A percentile compares a stretch with the other conserved stretches of the same genome.
These are phyloP conservation scores for Russula sp. DNA, from an alignment of 768 basidiomycete species.

Conservation along the genomic window DNA sequence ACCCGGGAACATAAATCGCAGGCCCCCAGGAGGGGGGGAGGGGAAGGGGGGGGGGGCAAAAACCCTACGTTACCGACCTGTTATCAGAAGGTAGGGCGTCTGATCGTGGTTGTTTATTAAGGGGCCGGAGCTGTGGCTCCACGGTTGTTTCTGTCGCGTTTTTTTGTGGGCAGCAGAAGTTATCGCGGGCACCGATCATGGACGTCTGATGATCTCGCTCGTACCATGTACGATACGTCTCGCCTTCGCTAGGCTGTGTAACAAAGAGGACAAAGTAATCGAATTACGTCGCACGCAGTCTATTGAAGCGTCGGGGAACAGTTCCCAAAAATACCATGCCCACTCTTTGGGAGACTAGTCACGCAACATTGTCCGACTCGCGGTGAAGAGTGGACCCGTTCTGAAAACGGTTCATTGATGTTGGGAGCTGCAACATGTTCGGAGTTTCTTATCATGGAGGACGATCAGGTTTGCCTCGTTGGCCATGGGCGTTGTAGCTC, in stretches of 20 bases:
- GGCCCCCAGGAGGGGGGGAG: too few relatives aligned
- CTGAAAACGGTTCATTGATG: neutral
- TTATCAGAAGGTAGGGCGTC: neutral
- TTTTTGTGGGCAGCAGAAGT: neutral
- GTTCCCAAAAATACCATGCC: neutral
- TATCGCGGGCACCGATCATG: constrained; percentile 4
- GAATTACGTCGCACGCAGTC: neutral
- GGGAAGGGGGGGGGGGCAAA: too few relatives aligned
- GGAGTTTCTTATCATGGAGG: neutral
- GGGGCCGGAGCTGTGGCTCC: neutral
- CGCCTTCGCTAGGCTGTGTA: neutral
- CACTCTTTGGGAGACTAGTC: neutral
- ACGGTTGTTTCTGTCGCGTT: neutral
- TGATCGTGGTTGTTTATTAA: neutral
- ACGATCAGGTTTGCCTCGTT: too few relatives aligned
- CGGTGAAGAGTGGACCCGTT: neutral
- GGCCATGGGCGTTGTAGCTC: neutral
- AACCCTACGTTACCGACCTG: neutral
- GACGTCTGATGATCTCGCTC: constrained; percentile 3
- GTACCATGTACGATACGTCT: constrained; percentile 10
- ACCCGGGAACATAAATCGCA: neutral
- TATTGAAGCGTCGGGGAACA: neutral
- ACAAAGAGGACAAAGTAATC: neutral
- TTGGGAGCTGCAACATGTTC: neutral
- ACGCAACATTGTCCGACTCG: neutral